phyloP scores from a whole-genome alignment of 192 early-diverging fungal genomes.

The Coemansia sp. region DNA sequence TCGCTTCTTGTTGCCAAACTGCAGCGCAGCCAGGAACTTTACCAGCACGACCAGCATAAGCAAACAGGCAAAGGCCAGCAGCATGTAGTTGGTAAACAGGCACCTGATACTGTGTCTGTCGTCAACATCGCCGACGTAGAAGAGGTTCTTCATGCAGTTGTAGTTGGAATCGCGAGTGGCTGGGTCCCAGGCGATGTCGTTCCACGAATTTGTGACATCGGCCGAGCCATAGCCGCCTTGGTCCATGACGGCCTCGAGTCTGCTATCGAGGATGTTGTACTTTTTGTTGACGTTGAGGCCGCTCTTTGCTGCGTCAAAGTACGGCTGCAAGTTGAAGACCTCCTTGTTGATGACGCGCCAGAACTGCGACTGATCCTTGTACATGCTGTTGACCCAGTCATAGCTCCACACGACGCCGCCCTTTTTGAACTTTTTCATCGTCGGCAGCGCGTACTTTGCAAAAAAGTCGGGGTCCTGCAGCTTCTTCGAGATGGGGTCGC shows the following conservation, averaged over 20 bases:
- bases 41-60: constrained; percentile 79
- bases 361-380: constrained; percentile 48
- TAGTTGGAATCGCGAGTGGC: constrained; percentile 36
- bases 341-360: constrained; percentile 65
- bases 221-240: constrained; percentile 54
- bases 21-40: constrained; percentile 81
- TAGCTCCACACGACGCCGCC: constrained; percentile 64
- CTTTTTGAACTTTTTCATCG: constrained; percentile 50
- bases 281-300: constrained; percentile 34
- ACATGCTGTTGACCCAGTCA: constrained; percentile 59
- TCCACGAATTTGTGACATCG: constrained; percentile 49
- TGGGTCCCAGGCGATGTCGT: constrained; percentile 34
- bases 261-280: constrained; percentile 57
- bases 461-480: constrained; percentile 33
- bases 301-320: constrained; percentile 41
- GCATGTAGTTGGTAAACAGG: constrained; percentile 83
- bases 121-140: constrained; percentile 84
- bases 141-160: constrained; percentile 83
- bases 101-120: constrained; percentile 74
- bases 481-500: constrained; percentile 22
- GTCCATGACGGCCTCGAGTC: constrained; percentile 34
- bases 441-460: constrained; percentile 18
- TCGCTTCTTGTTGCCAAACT: constrained; percentile 68
- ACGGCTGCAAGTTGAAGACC: constrained; percentile 70
- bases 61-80: constrained; percentile 75